These are phyloP conservation scores for Pseudogymnoascus verrucosus DNA, from an alignment of 2,329 filamentous ascomycete genomes.

Conservation along the genomic window DNA sequence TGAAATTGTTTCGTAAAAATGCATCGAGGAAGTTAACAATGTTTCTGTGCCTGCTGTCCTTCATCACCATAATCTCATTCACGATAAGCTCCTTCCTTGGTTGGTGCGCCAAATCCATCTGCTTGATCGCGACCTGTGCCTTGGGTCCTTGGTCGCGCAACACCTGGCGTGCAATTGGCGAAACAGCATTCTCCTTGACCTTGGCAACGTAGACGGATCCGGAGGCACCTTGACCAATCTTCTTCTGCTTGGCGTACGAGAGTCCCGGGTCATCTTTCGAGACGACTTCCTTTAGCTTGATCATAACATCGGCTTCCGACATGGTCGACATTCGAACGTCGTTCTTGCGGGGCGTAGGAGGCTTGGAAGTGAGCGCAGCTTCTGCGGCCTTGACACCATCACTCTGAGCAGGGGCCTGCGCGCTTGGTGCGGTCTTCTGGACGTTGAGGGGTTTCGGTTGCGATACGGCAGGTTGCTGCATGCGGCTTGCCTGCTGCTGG, in stretches of 20 bases:
- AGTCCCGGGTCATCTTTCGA: conserved; percentile 91
- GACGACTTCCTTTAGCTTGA: conserved; percentile 85
- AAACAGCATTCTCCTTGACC: conserved; percentile 81
- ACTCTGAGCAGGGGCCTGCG: conserved; percentile 33
- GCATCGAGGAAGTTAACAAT: conserved; percentile 99
- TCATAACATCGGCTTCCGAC: conserved; percentile 96
- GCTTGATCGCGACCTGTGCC: conserved; percentile 95
- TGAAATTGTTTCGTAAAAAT: conserved; percentile 88
- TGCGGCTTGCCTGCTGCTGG: conserved; percentile 39
- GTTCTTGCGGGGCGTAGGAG: conserved; percentile 63
- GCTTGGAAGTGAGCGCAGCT: conserved; percentile 78
- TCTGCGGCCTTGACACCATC: conserved; percentile 85
- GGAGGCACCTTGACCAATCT: conserved; percentile 97
- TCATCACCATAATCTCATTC: conserved; percentile 99
- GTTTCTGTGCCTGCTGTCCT: conserved; percentile 95
- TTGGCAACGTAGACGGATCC: conserved; percentile 97
- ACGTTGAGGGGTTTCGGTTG: conserved; percentile 73
- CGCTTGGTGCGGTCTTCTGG: conserved; percentile 36
- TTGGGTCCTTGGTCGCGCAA: conserved; percentile 71
- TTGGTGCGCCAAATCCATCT: conserved; percentile 98
- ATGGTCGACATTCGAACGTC: conserved; percentile 98
- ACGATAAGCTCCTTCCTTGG: conserved; percentile 97
- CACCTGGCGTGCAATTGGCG: conserved; percentile 68
- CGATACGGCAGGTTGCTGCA: conserved; percentile 43
- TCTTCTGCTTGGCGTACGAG: conserved; percentile 98